phyloP scores from a whole-genome alignment of 805 yeast genomes.

The Candida ascalaphidarum region DNA sequence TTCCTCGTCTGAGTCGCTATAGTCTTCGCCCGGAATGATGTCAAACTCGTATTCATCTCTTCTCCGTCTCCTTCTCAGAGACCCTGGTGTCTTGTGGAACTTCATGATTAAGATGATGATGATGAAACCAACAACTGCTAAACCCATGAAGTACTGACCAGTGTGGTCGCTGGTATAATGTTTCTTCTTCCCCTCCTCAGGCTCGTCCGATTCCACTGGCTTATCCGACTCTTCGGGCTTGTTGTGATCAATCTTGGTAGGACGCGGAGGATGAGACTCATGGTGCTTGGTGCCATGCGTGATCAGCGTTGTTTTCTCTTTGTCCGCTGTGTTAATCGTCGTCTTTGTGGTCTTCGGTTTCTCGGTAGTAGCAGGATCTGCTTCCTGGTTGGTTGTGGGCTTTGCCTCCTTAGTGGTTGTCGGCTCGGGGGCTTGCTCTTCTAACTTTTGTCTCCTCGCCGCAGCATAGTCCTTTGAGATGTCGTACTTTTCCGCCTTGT shows the following conservation, averaged over 20 bases:
- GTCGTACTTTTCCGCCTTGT: constrained; percentile 51
- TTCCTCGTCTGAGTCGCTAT: constrained; percentile 30
- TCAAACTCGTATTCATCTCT: constrained; percentile 72
- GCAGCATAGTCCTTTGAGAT: constrained; percentile 39
- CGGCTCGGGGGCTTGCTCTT: constrained; percentile 4
- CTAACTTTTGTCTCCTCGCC: constrained; percentile 21
- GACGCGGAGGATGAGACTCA: background rate
- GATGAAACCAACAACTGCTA: constrained; percentile 53
- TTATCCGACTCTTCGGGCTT: constrained; percentile 1
- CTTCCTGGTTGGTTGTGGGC: constrained; percentile 5
- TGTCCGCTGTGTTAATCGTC: background rate
- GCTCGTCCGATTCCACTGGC: constrained; percentile 15
- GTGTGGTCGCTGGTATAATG: constrained; percentile 35
- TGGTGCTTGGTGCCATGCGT: constrained; percentile 1
- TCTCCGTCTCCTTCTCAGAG: constrained; percentile 40
- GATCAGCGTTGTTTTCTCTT: constrained; percentile 1
- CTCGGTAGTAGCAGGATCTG: background rate
- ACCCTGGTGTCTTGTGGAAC: constrained; percentile 33
- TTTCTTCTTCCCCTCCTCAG: constrained; percentile 25
- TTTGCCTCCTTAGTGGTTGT: constrained; percentile 4
- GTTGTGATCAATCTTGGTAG: constrained; percentile 1
- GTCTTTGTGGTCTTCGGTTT: background rate
- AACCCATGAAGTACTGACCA: constrained; percentile 52
- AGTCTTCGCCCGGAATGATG: constrained; percentile 61
- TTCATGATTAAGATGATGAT: constrained; percentile 37